A percentile compares a stretch with the other conserved stretches of the same genome.
Evolutionary conservation across 2,329 filamentous ascomycete species (phyloP).

Genomic region (Cladophialophora bantiana): DNA sequence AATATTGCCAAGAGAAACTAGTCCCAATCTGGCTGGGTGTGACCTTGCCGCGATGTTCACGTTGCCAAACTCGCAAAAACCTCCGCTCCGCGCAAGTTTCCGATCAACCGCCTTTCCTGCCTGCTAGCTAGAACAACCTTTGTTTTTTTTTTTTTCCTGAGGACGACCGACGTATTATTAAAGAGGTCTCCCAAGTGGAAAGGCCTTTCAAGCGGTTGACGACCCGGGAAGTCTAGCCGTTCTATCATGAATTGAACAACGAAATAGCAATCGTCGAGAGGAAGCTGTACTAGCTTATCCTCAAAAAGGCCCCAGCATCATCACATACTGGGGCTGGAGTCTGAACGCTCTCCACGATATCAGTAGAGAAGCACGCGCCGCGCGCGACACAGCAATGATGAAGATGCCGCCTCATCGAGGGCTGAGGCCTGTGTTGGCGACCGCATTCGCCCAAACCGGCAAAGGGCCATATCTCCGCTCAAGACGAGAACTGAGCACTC

Average conservation of each 20-base stretch:
- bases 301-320: not conserved
- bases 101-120: slow-evolving; percentile 11
- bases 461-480: not conserved
- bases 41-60: not conserved
- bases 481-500: slow-evolving; percentile 23
- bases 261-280: not conserved
- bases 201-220: not conserved
- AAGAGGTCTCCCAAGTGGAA: not conserved
- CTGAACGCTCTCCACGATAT: not conserved
- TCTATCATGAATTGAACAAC: slow-evolving; percentile 2
- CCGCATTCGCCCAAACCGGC: slow-evolving; percentile 12
- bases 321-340: not conserved
- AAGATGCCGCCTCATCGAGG: slow-evolving; percentile 24
- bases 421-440: slow-evolving; percentile 24
- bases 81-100: slow-evolving; percentile 19
- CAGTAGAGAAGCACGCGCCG: not conserved
- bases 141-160: not conserved
- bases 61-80: not conserved
- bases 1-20: slow-evolving; percentile 2
- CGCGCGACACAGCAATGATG: not conserved
- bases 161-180: not conserved
- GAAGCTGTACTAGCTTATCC: not conserved
- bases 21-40: not conserved
- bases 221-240: not conserved
- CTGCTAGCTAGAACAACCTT: not conserved